Conservation (phyloP, 1,284 basidiomycete species). For the Ganoderma meredithae region DNA sequence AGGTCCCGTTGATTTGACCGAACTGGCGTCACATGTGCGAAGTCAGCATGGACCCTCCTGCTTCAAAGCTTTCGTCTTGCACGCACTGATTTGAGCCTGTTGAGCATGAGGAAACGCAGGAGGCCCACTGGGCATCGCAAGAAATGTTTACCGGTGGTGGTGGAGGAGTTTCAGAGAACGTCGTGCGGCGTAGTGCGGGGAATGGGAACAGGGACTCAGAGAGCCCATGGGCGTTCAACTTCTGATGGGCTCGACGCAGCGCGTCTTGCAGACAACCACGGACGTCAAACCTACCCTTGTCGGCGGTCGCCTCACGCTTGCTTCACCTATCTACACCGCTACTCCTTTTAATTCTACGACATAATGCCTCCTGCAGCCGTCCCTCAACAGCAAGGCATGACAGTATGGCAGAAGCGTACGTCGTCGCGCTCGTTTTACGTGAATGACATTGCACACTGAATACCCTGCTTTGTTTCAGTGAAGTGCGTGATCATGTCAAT, state of each 20-base stretch:
- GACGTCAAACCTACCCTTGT: constrained; percentile 24
- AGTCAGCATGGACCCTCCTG: constrained; percentile 15
- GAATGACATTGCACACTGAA: constrained; percentile 11
- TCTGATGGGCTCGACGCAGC: constrained; percentile 19
- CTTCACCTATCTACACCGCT: background rate
- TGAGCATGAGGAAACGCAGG: constrained; percentile 74
- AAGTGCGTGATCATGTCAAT: constrained; percentile 38
- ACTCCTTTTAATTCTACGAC: constrained; percentile 19
- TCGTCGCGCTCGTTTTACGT: background rate
- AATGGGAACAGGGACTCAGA: constrained; percentile 15
- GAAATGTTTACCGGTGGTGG: background rate
- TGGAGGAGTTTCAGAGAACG: background rate
- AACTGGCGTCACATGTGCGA: constrained; percentile 55
- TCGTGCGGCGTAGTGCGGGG: constrained; percentile 1
- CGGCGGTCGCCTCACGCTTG: constrained; percentile 17
- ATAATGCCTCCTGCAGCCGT: constrained; percentile 49
- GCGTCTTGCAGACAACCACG: constrained; percentile 27
- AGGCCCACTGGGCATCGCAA: constrained; percentile 25
- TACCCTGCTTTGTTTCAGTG: constrained; percentile 33
- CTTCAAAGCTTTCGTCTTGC: constrained; percentile 7
- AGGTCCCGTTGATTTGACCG: constrained; percentile 87
- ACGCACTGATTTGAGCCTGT: constrained; percentile 87
- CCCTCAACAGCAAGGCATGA: constrained; percentile 59
- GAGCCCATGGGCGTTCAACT: constrained; percentile 19
- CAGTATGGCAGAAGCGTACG: constrained; percentile 81